A percentile compares a stretch with the other conserved stretches of the same genome.
These are phyloP conservation scores for Podospora tetraspora DNA, from an alignment of 495 filamentous ascomycete species.

Conservation along the genomic window DNA sequence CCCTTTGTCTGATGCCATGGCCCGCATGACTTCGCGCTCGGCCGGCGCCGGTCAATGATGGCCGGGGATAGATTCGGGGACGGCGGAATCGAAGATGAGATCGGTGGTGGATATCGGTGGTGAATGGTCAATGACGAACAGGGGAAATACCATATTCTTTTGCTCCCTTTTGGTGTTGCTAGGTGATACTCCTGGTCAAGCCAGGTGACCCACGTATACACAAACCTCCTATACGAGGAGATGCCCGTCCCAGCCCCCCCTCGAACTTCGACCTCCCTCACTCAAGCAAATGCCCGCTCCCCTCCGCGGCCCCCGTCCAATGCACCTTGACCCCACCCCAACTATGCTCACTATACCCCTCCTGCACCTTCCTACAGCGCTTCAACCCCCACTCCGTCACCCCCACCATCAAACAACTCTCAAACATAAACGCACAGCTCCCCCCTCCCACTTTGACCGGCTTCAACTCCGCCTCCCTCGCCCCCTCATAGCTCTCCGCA, in stretches of 20 bases:
- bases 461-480: constrained; percentile 49
- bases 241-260: background rate
- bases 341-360: constrained; percentile 76
- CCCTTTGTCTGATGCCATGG: background rate
- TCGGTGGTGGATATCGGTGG: background rate
- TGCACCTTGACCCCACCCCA: constrained; percentile 75
- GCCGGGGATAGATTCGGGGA: background rate
- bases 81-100: background rate
- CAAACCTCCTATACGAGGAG: background rate
- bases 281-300: constrained; percentile 11
- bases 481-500: constrained; percentile 60
- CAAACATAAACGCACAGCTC: constrained; percentile 63
- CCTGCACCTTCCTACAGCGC: constrained; percentile 77
- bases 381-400: constrained; percentile 89
- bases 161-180: background rate
- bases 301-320: constrained; percentile 49
- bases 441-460: constrained; percentile 51
- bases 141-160: background rate
- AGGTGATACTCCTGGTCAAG: background rate
- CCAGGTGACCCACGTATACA: background rate
- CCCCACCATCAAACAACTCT: constrained; percentile 76
- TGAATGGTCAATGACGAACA: background rate
- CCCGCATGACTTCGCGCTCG: background rate
- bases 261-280: background rate
- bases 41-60: background rate